These are phyloP conservation scores for Stagonosporopsis cucurbitacearum DNA, from an alignment of 2,329 filamentous ascomycete genomes.

Conservation along the genomic window DNA sequence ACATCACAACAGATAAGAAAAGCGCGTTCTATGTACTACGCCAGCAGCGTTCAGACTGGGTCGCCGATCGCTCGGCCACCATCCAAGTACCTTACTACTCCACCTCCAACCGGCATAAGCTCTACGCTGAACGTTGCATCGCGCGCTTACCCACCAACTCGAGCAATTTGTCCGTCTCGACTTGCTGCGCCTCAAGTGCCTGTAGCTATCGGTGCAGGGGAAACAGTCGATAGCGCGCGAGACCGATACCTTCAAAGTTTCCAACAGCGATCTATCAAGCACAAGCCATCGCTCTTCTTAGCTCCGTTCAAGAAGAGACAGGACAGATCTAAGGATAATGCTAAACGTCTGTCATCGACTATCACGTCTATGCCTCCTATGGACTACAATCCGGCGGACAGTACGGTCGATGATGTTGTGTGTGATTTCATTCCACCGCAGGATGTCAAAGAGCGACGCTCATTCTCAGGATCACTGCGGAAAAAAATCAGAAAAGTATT, in stretches of 20 bases:
- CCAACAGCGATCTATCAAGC: conserved; percentile 49
- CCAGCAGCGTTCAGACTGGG: conserved; percentile 47
- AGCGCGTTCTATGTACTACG: conserved; percentile 49
- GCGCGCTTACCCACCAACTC: conserved; percentile 6
- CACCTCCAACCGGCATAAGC: conserved; percentile 19
- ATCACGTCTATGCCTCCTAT: conserved; percentile 3
- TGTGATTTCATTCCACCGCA: conserved; percentile 34
- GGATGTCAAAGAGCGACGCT: conserved; percentile 63
- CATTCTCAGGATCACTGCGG: conserved; percentile 67
- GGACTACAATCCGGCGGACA: conserved; percentile 24
- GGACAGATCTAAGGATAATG: conserved; percentile 34
- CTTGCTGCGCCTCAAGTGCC: conserved; percentile 34
- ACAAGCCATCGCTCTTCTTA: conserved; percentile 54
- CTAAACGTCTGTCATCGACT: conserved; percentile 12
- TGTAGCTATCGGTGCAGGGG: conserved; percentile 32
- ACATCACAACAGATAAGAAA: conserved; percentile 48
- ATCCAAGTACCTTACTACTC: conserved; percentile 41
- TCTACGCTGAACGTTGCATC: conserved; percentile 5
- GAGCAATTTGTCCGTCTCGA: conserved; percentile 25
- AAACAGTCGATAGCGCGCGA: conserved; percentile 44
- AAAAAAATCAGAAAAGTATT: conserved; percentile 67
- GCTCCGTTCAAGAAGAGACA: conserved; percentile 54
- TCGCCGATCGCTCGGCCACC: conserved; percentile 45
- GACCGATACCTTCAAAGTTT: conserved; percentile 52
- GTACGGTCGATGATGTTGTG: conserved; percentile 21